Conservation (phyloP, 257 asterid genomes). For the Ligustrum vulgare region DNA sequence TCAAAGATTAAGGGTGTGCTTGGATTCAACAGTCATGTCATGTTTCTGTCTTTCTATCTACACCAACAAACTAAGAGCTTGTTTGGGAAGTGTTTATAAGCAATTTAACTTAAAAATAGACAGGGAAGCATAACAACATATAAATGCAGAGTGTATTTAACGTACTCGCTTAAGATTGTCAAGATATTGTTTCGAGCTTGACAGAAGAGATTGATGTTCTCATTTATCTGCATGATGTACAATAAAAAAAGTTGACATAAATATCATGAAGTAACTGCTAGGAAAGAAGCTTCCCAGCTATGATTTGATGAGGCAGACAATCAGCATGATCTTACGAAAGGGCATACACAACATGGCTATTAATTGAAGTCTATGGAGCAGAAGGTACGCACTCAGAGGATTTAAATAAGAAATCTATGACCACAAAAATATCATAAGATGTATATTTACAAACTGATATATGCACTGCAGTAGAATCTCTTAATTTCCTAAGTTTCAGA, state of each 20-base stretch:
- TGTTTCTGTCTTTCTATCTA: neutral
- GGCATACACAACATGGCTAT: neutral
- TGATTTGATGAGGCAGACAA: neutral
- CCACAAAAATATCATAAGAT: neutral
- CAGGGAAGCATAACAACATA: constrained; percentile 15
- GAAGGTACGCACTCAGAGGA: constrained; percentile 6
- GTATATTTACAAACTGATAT: neutral
- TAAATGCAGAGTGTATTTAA: constrained; percentile 6
- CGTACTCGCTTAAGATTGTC: constrained; percentile 67
- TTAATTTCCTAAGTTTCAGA: neutral
- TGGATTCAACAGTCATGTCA: neutral
- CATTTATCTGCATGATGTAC: constrained; percentile 60
- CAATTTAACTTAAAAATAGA: too few relatives aligned
- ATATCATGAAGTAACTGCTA: constrained; percentile 19
- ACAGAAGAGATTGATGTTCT: constrained; percentile 64
- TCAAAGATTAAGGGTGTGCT: neutral
- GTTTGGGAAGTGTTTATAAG: too few relatives aligned
- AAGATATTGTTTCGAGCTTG: constrained; percentile 69
- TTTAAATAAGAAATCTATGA: constrained; percentile 15
- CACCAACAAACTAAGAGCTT: neutral
- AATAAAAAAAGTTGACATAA: constrained; percentile 22
- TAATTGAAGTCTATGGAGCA: neutral
- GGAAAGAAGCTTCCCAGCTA: constrained; percentile 15
- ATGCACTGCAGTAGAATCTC: neutral
- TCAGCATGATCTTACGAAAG: neutral